Conservation (phyloP, 352 stramenopile species). For the Globisporangium echinulatum region DNA sequence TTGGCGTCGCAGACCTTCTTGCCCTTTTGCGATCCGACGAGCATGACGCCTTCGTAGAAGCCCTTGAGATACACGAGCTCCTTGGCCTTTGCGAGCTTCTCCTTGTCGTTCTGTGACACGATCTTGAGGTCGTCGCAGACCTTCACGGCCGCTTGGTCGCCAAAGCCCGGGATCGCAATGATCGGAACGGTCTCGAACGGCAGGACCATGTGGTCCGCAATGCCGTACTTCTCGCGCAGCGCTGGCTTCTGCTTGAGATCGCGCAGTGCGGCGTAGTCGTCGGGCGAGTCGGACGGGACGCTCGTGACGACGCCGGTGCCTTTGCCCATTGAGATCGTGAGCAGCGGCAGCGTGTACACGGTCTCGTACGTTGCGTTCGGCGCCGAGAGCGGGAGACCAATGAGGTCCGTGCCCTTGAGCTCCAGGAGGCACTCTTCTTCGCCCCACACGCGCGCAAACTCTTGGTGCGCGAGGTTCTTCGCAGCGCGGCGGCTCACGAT, state of each 20-base stretch:
- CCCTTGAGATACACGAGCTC: conserved; percentile 98
- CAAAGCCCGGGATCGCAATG: conserved; percentile 99
- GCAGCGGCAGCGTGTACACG: conserved; percentile 98
- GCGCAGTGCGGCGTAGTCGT: conserved; percentile 98
- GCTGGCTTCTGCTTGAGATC: conserved; percentile 98
- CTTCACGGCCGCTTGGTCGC: conserved; percentile 93
- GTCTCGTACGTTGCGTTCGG: conserved; percentile 96
- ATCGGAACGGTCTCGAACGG: conserved; percentile 99
- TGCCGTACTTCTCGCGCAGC: conserved; percentile 97
- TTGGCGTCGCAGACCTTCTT: conserved; percentile 98
- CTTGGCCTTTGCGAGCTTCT: conserved; percentile 98
- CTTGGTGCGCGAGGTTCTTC: conserved; percentile 95
- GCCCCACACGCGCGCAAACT: conserved; percentile 84
- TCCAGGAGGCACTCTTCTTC: conserved; percentile 85
- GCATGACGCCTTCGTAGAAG: conserved; percentile 99
- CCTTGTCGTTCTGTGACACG: conserved; percentile 98
- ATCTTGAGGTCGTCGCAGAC: conserved; percentile 98
- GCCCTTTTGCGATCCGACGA: conserved; percentile 95
- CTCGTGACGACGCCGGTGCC: conserved; percentile 99
- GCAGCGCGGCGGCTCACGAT: conserved; percentile 93
- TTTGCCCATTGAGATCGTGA: conserved; percentile 99
- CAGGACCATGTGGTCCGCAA: conserved; percentile 97
- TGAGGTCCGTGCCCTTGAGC: conserved; percentile 95
- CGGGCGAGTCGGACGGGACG: conserved; percentile 97
- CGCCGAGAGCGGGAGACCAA: conserved; percentile 93